phyloP scores from a whole-genome alignment of 1,284 basidiomycete species.

The Schizopora paradoxa region DNA sequence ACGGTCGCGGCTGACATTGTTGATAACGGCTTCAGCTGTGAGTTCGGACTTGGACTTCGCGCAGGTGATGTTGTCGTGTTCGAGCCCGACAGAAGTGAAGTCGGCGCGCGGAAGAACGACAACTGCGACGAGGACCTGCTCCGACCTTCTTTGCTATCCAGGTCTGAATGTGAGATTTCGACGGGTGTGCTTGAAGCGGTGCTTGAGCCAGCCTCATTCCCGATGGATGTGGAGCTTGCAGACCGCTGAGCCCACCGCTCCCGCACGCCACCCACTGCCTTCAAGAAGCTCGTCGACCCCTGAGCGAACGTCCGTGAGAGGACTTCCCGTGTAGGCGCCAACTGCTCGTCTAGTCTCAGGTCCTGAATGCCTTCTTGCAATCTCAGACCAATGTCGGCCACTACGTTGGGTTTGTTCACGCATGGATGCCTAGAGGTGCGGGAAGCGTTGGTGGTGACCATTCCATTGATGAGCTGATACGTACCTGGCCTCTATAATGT shows the following conservation, averaged over 20 bases:
- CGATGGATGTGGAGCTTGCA: conserved; percentile 31
- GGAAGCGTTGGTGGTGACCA: not conserved
- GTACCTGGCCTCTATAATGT: conserved; percentile 85
- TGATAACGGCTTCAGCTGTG: conserved; percentile 29
- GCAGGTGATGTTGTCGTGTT: conserved; percentile 21
- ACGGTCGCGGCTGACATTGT: conserved; percentile 24
- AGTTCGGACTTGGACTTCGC: conserved; percentile 21
- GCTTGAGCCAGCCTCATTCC: conserved; percentile 17
- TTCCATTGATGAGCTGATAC: conserved; percentile 19
- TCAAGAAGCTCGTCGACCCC: conserved; percentile 80
- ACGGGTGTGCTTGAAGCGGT: conserved; percentile 36
- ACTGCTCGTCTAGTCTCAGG: conserved; percentile 81
- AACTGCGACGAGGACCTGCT: no score
- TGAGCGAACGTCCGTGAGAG: conserved; percentile 68
- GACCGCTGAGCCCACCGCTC: conserved; percentile 60
- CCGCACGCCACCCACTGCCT: conserved; percentile 82
- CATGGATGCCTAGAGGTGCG: conserved; percentile 67
- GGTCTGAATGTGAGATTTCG: conserved; percentile 45
- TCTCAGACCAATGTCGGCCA: conserved; percentile 84
- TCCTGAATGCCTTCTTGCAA: conserved; percentile 89
- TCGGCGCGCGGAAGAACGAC: no score
- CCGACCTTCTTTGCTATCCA: conserved; percentile 22
- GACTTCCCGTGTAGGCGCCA: conserved; percentile 84
- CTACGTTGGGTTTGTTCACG: conserved; percentile 80
- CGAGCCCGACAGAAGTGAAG: conserved; percentile 13